phyloP scores from a whole-genome alignment of 306 rosid species.

The Dalbergia cochinchinensis region DNA sequence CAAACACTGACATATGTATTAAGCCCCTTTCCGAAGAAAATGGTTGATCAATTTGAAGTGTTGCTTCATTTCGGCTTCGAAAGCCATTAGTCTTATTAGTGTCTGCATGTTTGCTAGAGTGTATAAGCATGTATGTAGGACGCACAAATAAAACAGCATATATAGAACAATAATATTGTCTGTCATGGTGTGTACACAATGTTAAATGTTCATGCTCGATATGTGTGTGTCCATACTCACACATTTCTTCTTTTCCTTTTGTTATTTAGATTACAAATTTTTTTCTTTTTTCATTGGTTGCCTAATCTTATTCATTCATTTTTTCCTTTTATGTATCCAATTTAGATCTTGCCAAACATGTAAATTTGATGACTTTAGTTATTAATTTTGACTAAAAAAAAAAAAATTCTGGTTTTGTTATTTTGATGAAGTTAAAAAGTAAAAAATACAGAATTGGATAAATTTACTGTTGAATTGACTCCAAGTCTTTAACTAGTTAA shows the following conservation, averaged over 20 bases:
- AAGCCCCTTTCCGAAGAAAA: not conserved
- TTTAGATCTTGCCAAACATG: not conserved
- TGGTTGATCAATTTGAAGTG: slow-evolving; percentile 21
- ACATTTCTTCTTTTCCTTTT: not conserved
- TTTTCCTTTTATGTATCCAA: not conserved
- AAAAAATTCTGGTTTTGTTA: not conserved
- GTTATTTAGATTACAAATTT: not conserved
- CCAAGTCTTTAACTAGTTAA: not conserved
- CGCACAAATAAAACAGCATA: not conserved
- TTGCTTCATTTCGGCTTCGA: slow-evolving; percentile 19
- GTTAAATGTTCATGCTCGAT: slow-evolving; percentile 4
- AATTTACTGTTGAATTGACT: slow-evolving; percentile 14
- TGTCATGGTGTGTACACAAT: not conserved
- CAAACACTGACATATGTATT: not conserved
- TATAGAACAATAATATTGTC: not conserved
- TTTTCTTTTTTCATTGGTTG: not conserved
- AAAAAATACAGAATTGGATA: slow-evolving; percentile 10
- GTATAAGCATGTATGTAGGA: not conserved
- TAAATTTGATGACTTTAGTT: not conserved
- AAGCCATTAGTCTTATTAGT: not conserved
- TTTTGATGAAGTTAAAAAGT: slow-evolving; percentile 29
- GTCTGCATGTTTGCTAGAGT: not conserved
- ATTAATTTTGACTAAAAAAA: not conserved
- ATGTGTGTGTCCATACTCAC: not conserved
- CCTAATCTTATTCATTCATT: not conserved